A percentile compares a stretch with the other conserved stretches of the same genome.
Evolutionary conservation across 192 early-diverging fungal genomes (phyloP).

Genomic region (Jimgerdemannia lactiflua): DNA sequence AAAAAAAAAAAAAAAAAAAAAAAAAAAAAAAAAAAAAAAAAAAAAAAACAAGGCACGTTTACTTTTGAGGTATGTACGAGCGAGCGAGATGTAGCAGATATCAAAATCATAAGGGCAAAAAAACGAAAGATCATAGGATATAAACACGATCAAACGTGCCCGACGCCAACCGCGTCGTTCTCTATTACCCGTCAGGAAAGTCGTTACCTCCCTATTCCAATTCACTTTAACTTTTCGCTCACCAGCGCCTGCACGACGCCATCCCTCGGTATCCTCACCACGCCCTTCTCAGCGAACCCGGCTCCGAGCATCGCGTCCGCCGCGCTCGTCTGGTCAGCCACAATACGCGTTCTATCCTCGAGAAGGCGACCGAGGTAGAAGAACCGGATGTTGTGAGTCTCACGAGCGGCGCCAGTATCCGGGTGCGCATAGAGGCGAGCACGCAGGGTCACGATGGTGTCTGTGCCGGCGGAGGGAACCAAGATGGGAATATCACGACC

Average conservation of each 20-base stretch:
- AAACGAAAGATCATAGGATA: too few relatives aligned
- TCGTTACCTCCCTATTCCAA: too few relatives aligned
- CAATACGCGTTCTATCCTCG: conserved; percentile 8
- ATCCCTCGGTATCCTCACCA: conserved; percentile 1
- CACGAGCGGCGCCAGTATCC: conserved; percentile 5
- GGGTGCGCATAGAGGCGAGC: conserved; percentile 18
- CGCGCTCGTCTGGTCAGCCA: not conserved
- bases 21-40: too few relatives aligned
- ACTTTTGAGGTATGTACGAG: too few relatives aligned
- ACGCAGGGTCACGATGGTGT: conserved; percentile 30
- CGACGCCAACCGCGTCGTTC: too few relatives aligned
- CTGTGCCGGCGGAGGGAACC: conserved; percentile 7
- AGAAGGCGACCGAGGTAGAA: conserved; percentile 50
- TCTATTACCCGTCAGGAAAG: too few relatives aligned
- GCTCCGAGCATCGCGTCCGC: not conserved
- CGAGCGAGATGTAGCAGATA: too few relatives aligned
- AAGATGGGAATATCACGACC: conserved; percentile 19
- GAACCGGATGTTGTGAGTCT: conserved; percentile 30
- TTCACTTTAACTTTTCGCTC: not conserved
- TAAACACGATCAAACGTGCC: too few relatives aligned
- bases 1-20: too few relatives aligned
- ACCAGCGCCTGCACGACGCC: conserved; percentile 10
- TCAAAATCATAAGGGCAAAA: too few relatives aligned
- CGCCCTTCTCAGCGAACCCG: not conserved
- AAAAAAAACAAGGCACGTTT: too few relatives aligned